These are phyloP conservation scores for Trypanosoma avium DNA, from an alignment of 208 protist species.

Conservation along the genomic window DNA sequence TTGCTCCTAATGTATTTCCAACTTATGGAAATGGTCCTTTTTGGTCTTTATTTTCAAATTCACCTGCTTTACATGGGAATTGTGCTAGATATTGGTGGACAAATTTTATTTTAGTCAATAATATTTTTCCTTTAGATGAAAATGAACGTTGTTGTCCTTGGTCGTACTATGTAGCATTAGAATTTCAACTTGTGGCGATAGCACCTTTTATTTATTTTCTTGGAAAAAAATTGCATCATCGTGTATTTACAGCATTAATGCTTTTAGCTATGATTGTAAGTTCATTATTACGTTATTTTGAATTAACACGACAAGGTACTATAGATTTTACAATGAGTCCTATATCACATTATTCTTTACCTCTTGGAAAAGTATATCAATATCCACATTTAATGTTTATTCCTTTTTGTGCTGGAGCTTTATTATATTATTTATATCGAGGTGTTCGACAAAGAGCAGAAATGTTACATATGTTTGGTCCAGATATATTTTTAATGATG, in stretches of 20 bases:
- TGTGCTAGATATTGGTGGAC: conserved; percentile 34
- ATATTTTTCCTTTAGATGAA: conserved; percentile 24
- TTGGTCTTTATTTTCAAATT: conserved; percentile 16
- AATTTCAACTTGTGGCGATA: conserved; percentile 29
- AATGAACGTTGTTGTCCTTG: conserved; percentile 32
- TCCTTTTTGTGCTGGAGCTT: conserved; percentile 24
- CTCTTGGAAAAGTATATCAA: conserved; percentile 22
- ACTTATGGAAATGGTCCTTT: conserved; percentile 17
- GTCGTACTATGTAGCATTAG: conserved; percentile 37
- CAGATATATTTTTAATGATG: conserved; percentile 19
- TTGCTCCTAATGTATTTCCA: conserved; percentile 11
- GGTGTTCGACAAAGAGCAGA: conserved; percentile 23
- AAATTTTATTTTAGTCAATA: conserved; percentile 35
- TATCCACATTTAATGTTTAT: conserved; percentile 31
- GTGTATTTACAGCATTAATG: conserved; percentile 13
- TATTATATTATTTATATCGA: conserved; percentile 26
- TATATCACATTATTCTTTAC: conserved; percentile 17
- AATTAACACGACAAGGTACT: neutral
- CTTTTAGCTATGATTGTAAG: conserved; percentile 9
- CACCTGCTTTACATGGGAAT: conserved; percentile 19
- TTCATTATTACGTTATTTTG: conserved; percentile 16
- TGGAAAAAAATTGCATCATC: conserved; percentile 19
- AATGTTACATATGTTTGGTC: conserved; percentile 28
- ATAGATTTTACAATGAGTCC: neutral
- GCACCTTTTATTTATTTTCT: conserved; percentile 28